These are phyloP conservation scores for Pleurozium schreberi DNA, from an alignment of 225 moss, liverwort and hornwort genomes.

Conservation along the genomic window DNA sequence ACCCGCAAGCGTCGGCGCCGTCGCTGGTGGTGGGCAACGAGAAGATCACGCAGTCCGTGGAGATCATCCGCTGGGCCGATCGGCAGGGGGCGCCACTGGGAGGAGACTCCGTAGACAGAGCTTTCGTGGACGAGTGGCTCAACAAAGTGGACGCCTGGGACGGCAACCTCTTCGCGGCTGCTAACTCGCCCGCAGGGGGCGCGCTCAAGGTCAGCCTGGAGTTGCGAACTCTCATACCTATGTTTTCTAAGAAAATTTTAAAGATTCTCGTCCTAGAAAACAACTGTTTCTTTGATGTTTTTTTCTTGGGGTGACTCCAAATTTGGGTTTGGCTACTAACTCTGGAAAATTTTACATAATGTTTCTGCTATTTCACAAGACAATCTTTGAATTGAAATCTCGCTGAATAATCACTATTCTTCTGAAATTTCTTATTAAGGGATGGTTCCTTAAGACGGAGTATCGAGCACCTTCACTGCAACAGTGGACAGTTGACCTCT, in stretches of 20 bases:
- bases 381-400: background rate
- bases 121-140: conserved; percentile 58
- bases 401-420: too few species aligned
- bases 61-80: conserved; percentile 78
- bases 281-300: background rate
- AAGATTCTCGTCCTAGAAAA: background rate
- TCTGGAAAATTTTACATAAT: too few species aligned
- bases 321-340: background rate
- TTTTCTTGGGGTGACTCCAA: background rate
- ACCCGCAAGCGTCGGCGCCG: conserved; percentile 45
- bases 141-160: conserved; percentile 66
- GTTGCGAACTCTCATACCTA: background rate
- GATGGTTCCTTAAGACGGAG: too few species aligned
- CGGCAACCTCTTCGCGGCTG: conserved; percentile 59
- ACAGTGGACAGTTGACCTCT: background rate
- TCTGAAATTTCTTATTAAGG: background rate
- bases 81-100: conserved; percentile 57
- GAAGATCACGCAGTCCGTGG: conserved; percentile 34
- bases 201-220: conserved; percentile 7
- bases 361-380: too few species aligned
- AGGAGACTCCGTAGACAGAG: conserved; percentile 63
- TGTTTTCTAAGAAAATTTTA: too few species aligned
- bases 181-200: conserved; percentile 12
- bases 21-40: conserved; percentile 48
- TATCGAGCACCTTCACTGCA: background rate